These are phyloP conservation scores for Sclerotinia borealis DNA, from an alignment of 2,329 filamentous ascomycete genomes.

Conservation along the genomic window DNA sequence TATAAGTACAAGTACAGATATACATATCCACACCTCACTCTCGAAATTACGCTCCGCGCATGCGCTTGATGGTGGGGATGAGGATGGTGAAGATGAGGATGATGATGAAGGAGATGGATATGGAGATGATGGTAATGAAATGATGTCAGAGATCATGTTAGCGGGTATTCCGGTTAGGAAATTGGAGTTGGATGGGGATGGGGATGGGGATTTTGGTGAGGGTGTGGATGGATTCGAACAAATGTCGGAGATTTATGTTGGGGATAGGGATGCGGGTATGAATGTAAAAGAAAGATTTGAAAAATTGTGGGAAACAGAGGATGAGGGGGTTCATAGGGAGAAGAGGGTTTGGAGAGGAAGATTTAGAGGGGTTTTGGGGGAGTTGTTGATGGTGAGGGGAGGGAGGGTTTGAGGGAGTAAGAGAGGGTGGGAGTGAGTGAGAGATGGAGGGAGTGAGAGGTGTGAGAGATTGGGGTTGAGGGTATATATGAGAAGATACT, in stretches of 20 bases:
- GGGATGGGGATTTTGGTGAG: too few species aligned
- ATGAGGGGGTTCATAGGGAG: neutral
- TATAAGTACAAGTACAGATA: too few species aligned
- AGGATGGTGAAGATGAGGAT: neutral
- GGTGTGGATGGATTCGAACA: neutral
- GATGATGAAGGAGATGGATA: neutral
- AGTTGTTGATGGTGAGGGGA: neutral
- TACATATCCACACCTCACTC: neutral
- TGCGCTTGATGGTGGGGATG: neutral
- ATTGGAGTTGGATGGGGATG: neutral
- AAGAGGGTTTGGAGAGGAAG: neutral
- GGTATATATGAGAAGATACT: too few species aligned
- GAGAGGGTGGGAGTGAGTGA: neutral
- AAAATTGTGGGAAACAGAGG: neutral
- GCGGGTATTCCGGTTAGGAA: neutral
- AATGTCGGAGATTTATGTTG: neutral
- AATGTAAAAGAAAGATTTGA: neutral
- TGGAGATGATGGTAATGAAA: neutral
- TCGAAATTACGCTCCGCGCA: neutral
- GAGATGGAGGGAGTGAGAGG: neutral
- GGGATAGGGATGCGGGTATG: too few species aligned
- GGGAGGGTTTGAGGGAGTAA: neutral
- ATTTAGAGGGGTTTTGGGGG: neutral
- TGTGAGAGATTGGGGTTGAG: too few species aligned
- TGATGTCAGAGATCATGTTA: neutral